Evolutionary conservation across 495 filamentous ascomycete species (phyloP).

Genomic region (Lineolata rhizophorae): DNA sequence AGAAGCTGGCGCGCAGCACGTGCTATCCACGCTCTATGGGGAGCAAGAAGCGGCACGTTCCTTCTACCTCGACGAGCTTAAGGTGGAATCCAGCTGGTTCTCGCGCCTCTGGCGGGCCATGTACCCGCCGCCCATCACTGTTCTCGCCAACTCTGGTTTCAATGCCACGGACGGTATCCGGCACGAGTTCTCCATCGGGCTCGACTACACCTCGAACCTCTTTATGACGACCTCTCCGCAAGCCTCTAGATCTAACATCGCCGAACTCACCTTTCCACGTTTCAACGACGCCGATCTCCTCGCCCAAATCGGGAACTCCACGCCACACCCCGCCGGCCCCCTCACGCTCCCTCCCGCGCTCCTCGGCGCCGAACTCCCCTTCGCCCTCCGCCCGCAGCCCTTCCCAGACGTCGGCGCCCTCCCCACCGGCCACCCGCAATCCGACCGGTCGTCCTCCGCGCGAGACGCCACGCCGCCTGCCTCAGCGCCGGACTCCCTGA

Average conservation of each 20-base stretch:
- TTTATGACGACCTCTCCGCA: conserved; percentile 16
- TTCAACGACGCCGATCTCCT: conserved; percentile 2
- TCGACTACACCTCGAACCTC: conserved; percentile 11
- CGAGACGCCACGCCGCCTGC: conserved; percentile 5
- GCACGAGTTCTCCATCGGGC: conserved; percentile 11
- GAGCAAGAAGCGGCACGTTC: conserved; percentile 13
- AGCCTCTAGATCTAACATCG: conserved; percentile 1
- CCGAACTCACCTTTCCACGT: conserved; percentile 6
- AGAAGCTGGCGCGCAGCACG: conserved; percentile 10
- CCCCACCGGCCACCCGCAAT: conserved; percentile 4
- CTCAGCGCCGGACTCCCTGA: conserved; percentile 6
- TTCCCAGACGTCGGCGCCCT: conserved; percentile 5
- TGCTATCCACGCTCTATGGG: conserved; percentile 14
- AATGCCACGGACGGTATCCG: neutral
- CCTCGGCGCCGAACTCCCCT: neutral
- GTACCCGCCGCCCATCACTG: neutral
- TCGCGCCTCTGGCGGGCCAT: neutral
- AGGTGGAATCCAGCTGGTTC: neutral
- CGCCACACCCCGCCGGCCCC: neutral
- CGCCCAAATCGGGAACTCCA: conserved; percentile 1
- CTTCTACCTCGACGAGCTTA: neutral
- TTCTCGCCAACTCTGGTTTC: conserved; percentile 1
- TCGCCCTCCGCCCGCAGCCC: conserved; percentile 4
- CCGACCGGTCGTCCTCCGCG: too few relatives aligned
- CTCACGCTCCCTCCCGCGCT: neutral